Evolutionary conservation across 2,329 filamentous ascomycete genomes (phyloP).

Genomic region (Fusarium mexicanum): DNA sequence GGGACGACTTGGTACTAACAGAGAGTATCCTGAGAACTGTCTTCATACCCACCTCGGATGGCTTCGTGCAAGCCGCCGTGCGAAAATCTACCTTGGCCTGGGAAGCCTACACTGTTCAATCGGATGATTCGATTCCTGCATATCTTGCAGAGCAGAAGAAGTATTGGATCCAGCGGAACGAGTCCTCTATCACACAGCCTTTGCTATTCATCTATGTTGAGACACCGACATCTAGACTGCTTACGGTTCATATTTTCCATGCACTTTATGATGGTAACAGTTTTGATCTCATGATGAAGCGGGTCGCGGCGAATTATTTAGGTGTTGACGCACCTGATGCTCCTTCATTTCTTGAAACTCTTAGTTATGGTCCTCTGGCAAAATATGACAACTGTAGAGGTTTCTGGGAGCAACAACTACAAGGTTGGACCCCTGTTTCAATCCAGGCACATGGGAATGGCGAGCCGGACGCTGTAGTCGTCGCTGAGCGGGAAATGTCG

Average conservation of each 20-base stretch:
- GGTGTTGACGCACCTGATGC: constrained; percentile 43
- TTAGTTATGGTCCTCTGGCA: constrained; percentile 75
- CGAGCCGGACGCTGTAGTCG: background rate
- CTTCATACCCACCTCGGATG: constrained; percentile 78
- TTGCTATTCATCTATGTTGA: constrained; percentile 51
- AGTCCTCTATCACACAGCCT: constrained; percentile 27
- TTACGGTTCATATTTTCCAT: constrained; percentile 82
- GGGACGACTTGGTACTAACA: constrained; percentile 60
- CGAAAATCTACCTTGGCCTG: constrained; percentile 56
- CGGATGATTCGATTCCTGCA: constrained; percentile 45
- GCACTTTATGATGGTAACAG: constrained; percentile 88
- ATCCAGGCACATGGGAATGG: constrained; percentile 20
- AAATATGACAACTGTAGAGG: constrained; percentile 51
- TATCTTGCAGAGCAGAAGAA: constrained; percentile 50
- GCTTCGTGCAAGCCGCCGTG: constrained; percentile 77
- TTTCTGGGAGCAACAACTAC: constrained; percentile 76
- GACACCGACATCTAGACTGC: constrained; percentile 53
- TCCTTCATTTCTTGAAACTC: constrained; percentile 71
- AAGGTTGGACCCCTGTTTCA: constrained; percentile 38
- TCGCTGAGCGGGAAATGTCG: constrained; percentile 43
- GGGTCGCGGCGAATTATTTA: constrained; percentile 53
- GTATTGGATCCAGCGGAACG: constrained; percentile 66
- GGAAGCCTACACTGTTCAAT: constrained; percentile 48
- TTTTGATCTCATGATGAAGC: constrained; percentile 71
- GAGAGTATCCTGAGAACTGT: constrained; percentile 76